Conservation (phyloP, 106 monocot species). For the Platanthera guangdongensis region DNA sequence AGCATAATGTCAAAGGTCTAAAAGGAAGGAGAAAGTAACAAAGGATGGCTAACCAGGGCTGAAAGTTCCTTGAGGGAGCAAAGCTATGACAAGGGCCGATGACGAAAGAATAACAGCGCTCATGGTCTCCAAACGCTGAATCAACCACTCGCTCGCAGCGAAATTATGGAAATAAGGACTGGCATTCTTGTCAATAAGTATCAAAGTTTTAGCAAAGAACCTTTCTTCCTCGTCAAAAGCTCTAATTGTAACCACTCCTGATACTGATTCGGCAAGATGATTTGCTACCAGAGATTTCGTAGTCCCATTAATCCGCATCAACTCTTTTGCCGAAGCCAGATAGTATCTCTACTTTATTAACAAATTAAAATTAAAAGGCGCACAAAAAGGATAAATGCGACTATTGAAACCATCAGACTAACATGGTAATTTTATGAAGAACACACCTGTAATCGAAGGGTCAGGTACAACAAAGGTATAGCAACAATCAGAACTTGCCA, state of each 20-base stretch:
- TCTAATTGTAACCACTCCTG: slow-evolving; percentile 79
- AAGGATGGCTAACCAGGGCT: slow-evolving; percentile 50
- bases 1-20: neutral
- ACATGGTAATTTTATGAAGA: neutral
- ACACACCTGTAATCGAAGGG: slow-evolving; percentile 68
- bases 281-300: slow-evolving; percentile 85
- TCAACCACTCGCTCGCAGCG: slow-evolving; percentile 85
- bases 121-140: slow-evolving; percentile 80
- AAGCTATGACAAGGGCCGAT: slow-evolving; percentile 75
- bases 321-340: slow-evolving; percentile 74
- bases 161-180: slow-evolving; percentile 93
- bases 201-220: slow-evolving; percentile 71
- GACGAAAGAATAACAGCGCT: slow-evolving; percentile 74
- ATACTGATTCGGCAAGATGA: slow-evolving; percentile 80
- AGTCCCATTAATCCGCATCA: slow-evolving; percentile 96
- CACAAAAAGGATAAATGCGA: neutral
- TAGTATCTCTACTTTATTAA: slow-evolving; percentile 57
- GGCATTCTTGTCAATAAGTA: slow-evolving; percentile 74
- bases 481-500: slow-evolving; percentile 81
- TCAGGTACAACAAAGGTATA: slow-evolving; percentile 52
- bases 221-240: slow-evolving; percentile 82
- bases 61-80: slow-evolving; percentile 80
- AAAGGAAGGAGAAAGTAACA: neutral
- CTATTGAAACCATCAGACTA: neutral
- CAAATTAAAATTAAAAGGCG: slow-evolving; percentile 1